Conservation (phyloP, 331 rosid species). For the Malus hybrid region DNA sequence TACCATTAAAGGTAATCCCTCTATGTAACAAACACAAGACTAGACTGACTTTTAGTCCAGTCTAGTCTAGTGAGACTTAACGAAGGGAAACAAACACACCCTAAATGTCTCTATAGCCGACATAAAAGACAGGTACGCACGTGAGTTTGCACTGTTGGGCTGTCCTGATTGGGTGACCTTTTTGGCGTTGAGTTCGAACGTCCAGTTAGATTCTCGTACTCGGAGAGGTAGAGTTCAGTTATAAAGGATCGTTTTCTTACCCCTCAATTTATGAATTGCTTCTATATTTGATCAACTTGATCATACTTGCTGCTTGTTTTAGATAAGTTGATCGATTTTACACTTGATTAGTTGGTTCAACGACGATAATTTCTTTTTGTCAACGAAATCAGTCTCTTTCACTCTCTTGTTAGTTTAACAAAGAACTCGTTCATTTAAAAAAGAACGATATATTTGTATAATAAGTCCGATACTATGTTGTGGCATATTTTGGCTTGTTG, state of each 20-base stretch:
- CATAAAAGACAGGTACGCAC: conserved; percentile 18
- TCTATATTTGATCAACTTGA: too few relatives aligned
- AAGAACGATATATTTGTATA: too few relatives aligned
- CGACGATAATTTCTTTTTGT: fast-evolving
- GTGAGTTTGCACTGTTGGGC: conserved; percentile 11
- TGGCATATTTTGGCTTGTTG: background rate
- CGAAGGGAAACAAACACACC: too few relatives aligned
- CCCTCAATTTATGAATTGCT: too few relatives aligned
- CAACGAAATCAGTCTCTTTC: too few relatives aligned
- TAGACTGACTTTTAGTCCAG: too few relatives aligned
- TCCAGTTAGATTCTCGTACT: conserved; percentile 2
- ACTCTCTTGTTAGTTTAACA: too few relatives aligned
- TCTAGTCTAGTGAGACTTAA: too few relatives aligned
- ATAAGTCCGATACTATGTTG: background rate
- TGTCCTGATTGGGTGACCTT: background rate
- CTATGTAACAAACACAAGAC: too few relatives aligned
- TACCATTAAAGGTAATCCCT: too few relatives aligned
- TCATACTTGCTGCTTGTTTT: background rate
- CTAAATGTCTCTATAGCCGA: background rate
- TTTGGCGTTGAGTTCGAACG: background rate
- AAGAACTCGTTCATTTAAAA: too few relatives aligned
- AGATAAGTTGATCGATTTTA: background rate
- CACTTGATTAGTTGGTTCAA: background rate
- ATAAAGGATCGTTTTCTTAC: too few relatives aligned
- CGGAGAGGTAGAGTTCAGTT: background rate